phyloP scores from a whole-genome alignment of 1,284 basidiomycete species.

The Microbotryomycetes sp. region DNA sequence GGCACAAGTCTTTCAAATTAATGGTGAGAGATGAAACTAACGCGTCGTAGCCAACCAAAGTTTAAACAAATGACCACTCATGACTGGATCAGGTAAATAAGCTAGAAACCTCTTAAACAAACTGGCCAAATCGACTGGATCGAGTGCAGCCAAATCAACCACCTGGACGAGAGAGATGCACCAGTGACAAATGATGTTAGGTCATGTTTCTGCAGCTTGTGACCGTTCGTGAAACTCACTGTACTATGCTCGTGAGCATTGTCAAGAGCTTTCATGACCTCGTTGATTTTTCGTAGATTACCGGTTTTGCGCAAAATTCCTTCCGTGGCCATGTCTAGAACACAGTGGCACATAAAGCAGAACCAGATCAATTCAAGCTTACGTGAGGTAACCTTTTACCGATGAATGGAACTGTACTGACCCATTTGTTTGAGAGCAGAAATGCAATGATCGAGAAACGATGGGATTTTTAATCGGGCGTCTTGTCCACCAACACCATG shows the following conservation, averaged over 20 bases:
- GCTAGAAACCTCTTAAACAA: slow-evolving; percentile 18
- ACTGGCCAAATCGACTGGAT: slow-evolving; percentile 24
- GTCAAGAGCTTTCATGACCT: slow-evolving; percentile 21
- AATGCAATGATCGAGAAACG: slow-evolving; percentile 26
- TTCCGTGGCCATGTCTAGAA: slow-evolving; percentile 14
- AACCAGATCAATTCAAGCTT: too few species aligned
- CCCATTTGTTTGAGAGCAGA: slow-evolving; percentile 22
- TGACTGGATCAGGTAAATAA: slow-evolving; percentile 16
- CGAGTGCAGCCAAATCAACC: slow-evolving; percentile 19
- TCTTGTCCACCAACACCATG: slow-evolving; percentile 13
- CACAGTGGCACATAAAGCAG: not conserved
- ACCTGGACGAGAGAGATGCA: slow-evolving; percentile 2
- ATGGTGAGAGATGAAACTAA: slow-evolving; percentile 2
- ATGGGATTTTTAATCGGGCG: slow-evolving; percentile 17
- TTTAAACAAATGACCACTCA: slow-evolving; percentile 19
- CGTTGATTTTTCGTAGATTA: slow-evolving; percentile 5
- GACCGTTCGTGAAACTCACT: not conserved
- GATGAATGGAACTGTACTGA: not conserved
- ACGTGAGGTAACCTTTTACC: too few species aligned
- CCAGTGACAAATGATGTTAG: not conserved
- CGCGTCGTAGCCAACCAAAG: slow-evolving; percentile 23
- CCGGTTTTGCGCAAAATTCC: slow-evolving; percentile 19
- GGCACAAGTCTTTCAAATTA: not conserved
- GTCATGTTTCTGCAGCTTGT: too few species aligned
- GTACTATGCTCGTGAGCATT: not conserved